Evolutionary conservation across 2,329 filamentous ascomycete genomes (phyloP).

Genomic region (Lecanicillium sp.): DNA sequence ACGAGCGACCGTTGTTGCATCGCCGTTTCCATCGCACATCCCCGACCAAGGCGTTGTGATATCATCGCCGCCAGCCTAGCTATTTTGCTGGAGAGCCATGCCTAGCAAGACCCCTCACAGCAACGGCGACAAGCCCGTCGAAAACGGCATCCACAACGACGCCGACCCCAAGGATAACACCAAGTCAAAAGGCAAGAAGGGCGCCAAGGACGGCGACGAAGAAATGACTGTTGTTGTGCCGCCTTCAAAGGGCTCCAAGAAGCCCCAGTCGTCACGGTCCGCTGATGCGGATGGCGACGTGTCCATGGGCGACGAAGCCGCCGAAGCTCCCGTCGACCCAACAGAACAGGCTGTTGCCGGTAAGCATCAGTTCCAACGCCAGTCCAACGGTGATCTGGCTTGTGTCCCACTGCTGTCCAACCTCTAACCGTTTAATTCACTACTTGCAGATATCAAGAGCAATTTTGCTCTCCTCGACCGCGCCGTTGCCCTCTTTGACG

Average conservation of each 20-base stretch:
- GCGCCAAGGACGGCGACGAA: constrained; percentile 59
- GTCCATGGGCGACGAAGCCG: constrained; percentile 58
- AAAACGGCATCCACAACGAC: constrained; percentile 60
- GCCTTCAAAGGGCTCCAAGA: constrained; percentile 57
- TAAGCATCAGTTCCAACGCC: constrained; percentile 25
- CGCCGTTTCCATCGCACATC: no score
- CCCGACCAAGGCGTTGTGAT: no score
- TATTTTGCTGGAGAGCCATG: constrained; percentile 36
- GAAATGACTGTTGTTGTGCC: constrained; percentile 79
- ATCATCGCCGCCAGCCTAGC: no score
- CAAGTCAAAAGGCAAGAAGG: constrained; percentile 60
- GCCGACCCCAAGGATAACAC: constrained; percentile 63
- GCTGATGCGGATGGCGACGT: constrained; percentile 63
- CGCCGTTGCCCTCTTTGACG: constrained; percentile 87
- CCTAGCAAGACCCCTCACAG: constrained; percentile 66
- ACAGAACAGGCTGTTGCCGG: constrained; percentile 52
- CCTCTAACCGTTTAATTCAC: constrained; percentile 7
- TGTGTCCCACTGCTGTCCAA: constrained; percentile 11
- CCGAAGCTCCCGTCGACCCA: constrained; percentile 51
- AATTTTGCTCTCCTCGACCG: constrained; percentile 89
- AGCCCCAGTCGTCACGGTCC: constrained; percentile 47
- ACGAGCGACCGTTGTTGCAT: constrained; percentile 10
- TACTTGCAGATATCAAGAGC: constrained; percentile 73
- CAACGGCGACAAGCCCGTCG: constrained; percentile 62
- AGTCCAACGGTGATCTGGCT: constrained; percentile 1